Base-by-base conservation (phyloP, 306 rosid genomes). In the Rubus parviflorus region DNA sequence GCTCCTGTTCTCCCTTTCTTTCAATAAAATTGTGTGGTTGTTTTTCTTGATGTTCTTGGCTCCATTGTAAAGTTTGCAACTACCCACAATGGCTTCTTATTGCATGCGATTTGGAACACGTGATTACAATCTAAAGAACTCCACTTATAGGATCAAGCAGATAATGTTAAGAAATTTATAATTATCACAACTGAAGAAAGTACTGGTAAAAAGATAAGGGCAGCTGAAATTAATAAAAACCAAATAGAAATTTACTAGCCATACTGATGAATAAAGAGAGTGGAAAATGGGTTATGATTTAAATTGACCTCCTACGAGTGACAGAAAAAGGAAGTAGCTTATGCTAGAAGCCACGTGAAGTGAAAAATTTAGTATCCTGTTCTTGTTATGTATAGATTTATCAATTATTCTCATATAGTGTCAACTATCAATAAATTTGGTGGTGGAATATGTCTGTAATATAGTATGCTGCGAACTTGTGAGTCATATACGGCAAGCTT, bases 1-100 rank as follows among this genome's bases (percentile, higher is more conserved):
- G 35, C 62, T 72, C 75, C 73, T 53, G 48, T 64, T 56, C 73
- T 67, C 40, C 41, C 77, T 56, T 68, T 42, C 71, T 58, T 42
- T 75, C 75, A 45, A 42, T 70, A 25, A 48, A 76, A 54, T 70
- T 41, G 4, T 60, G 20, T 51, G 10, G 5, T 51, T 2, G 4
- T 38, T 37, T 49, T 46, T n/a, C 48, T 15, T 38, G 37, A 48
- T 25, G 8, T 14, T 47, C 23, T 53, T 49, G 6, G 19, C n/a
- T 57, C 46, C 37, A 37, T 60, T 47, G 8, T 1, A 23, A 45
- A 57, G 23, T 73, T 22, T 45, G 30, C 14, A 46, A n/a, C 30
- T 22, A 20, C 60, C 10, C 16, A n/a, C 11, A 46, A 41, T 77
- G 22, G 37, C 70, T 66, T 66, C 60, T 41, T n/a, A 66, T 51